Conservation (phyloP, 345 rosid species). For the Clausena lansium region DNA sequence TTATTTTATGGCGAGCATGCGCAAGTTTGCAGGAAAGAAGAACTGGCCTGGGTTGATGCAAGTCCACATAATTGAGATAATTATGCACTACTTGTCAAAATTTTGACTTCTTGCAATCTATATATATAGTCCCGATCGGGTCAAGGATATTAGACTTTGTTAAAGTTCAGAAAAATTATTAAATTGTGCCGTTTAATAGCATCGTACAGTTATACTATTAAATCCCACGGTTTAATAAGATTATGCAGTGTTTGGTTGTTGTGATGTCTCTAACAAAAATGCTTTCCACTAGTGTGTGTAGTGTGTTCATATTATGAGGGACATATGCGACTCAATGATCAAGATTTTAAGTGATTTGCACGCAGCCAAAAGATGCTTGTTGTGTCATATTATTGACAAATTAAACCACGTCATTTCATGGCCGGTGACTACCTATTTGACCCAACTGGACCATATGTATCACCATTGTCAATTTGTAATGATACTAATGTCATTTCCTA, state of each 20-base stretch:
- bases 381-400: slow-evolving; percentile 4
- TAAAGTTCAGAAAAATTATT: too few relatives aligned
- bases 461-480: neutral
- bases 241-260: neutral
- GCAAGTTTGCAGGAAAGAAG: too few relatives aligned
- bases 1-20: too few relatives aligned
- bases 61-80: neutral
- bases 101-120: too few relatives aligned
- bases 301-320: slow-evolving; percentile 7
- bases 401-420: slow-evolving; percentile 16
- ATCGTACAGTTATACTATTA: too few relatives aligned
- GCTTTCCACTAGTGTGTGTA: slow-evolving; percentile 3
- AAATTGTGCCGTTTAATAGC: too few relatives aligned
- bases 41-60: neutral
- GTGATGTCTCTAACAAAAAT: neutral
- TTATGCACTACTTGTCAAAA: neutral
- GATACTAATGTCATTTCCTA: neutral
- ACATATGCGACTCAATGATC: slow-evolving; percentile 7
- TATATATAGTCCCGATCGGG: too few relatives aligned
- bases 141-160: too few relatives aligned
- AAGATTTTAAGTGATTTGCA: neutral
- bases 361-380: neutral
- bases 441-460: slow-evolving; percentile 14
- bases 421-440: slow-evolving; percentile 18
- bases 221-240: too few relatives aligned